Conservation (phyloP, 768 basidiomycete genomes). For the Boletus reticuloceps region DNA sequence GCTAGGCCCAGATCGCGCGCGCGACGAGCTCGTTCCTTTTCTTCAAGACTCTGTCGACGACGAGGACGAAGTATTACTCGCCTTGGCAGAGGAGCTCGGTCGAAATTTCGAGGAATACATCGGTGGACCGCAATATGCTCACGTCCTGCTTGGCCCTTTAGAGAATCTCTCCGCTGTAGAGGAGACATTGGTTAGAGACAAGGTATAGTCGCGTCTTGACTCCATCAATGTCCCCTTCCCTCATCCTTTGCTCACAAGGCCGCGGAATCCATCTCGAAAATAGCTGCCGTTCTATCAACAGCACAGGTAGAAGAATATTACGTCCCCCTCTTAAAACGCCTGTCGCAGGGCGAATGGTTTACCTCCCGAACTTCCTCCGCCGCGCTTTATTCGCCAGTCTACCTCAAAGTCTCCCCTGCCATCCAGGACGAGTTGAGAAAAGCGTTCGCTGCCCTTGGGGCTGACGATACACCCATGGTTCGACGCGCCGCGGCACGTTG, state of each 20-base stretch:
- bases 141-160: constrained; percentile 84
- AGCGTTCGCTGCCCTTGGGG: constrained; percentile 75
- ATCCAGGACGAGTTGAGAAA: constrained; percentile 88
- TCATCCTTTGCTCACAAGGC: constrained; percentile 53
- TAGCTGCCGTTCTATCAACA: constrained; percentile 74
- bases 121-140: constrained; percentile 84
- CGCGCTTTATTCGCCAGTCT: constrained; percentile 89
- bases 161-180: constrained; percentile 97
- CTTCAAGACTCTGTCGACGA: constrained; percentile 99
- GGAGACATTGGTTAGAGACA: constrained; percentile 96
- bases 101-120: constrained; percentile 91
- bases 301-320: constrained; percentile 85
- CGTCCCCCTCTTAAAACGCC: constrained; percentile 85
- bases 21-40: constrained; percentile 95
- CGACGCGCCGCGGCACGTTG: constrained; percentile 93
- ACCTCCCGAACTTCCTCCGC: constrained; percentile 96
- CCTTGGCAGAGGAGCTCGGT: constrained; percentile 93
- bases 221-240: background rate
- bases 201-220: constrained; percentile 49
- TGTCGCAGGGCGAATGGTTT: constrained; percentile 97
- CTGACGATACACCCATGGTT: constrained; percentile 99
- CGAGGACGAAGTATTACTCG: constrained; percentile 96
- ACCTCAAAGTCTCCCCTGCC: constrained; percentile 67
- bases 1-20: constrained; percentile 89
- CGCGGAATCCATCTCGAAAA: constrained; percentile 91